Conservation (phyloP, 352 stramenopile genomes). For the Thalassiosira allenii region DNA sequence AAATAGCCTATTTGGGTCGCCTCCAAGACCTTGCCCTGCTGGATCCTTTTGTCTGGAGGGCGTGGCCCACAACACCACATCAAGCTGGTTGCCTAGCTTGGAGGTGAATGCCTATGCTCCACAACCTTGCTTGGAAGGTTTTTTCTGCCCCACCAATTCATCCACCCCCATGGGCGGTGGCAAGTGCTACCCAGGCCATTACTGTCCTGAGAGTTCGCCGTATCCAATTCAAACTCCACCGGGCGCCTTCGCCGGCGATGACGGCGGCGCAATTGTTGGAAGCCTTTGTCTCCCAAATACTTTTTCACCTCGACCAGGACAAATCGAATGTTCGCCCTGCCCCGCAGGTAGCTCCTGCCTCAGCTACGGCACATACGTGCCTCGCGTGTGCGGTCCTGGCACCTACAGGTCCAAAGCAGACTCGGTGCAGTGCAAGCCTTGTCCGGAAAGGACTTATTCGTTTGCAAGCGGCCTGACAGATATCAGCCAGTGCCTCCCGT, state of each 20-base stretch:
- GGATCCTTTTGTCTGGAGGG: constrained; percentile 96
- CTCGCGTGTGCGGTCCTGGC: constrained; percentile 92
- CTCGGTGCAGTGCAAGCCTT: constrained; percentile 93
- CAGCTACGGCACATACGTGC: constrained; percentile 96
- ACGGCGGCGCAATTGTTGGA: constrained; percentile 89
- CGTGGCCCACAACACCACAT: constrained; percentile 91
- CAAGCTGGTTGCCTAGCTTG: constrained; percentile 91
- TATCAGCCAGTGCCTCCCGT: constrained; percentile 95
- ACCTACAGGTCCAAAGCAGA: constrained; percentile 95
- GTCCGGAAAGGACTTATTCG: constrained; percentile 94
- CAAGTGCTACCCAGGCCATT: constrained; percentile 94
- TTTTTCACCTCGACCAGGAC: constrained; percentile 92
- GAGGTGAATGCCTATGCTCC: constrained; percentile 89
- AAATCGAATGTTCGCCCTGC: constrained; percentile 91
- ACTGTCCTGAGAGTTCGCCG: constrained; percentile 91
- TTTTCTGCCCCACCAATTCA: constrained; percentile 91
- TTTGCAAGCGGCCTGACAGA: constrained; percentile 91
- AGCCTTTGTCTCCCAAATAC: constrained; percentile 97
- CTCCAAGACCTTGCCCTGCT: constrained; percentile 89
- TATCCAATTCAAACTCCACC: constrained; percentile 91
- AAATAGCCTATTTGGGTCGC: constrained; percentile 77
- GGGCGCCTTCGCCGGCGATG: constrained; percentile 90
- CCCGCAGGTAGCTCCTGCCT: constrained; percentile 93
- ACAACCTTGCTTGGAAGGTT: constrained; percentile 94
- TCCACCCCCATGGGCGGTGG: constrained; percentile 87